Base-by-base conservation (phyloP, 148 eudicot genomes). In the Rhododendron ferrugineum region DNA sequence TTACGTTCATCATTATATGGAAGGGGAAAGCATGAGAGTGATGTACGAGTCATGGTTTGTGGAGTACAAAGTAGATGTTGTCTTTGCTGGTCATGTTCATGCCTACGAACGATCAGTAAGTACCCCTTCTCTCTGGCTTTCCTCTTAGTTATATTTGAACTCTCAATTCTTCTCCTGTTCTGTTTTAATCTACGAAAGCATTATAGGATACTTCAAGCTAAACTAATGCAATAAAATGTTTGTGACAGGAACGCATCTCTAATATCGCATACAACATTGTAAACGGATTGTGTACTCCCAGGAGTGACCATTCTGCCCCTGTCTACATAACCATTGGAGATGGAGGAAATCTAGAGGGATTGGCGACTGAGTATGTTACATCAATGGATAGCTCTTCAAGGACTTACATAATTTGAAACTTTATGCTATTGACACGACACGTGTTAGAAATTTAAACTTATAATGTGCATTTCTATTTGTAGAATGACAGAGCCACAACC, bases 11-110 rank as follows among this genome's bases (percentile, higher is more conserved):
- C 98, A 96, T 85, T 96, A 91, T 75, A 96, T 96, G 98, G 98
- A 96, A 88, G 98, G 95, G 37, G 98, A 96, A 90, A 91, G 94
- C 85, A 96, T 96, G 98, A 88, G 98, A 85, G 98, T 96, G n/a
- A 83, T 93, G 85, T 96, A 93, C 28, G 98, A 96, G 86, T 86
- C 91, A 26, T 92, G 88, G 91, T 91, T 94, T 79, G 98, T 94
- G 72, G 15, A 93, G 90, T 90, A 94, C 92, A 94, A 93, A 89
- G 98, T 94, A 26, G 98, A 95, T 83, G 95, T 92, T 20, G 87
- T 95, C 84, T 94, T 95, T 90, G 91, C 98, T 82, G 98, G 98
- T 72, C 98, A 95, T 85, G 96, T 94, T 66, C 98, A 95, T 84
- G 94, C 98, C 79, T 95, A 95, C 23, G 98, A 95, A 89, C 91